These are phyloP conservation scores for Coemansia sp. DNA, from an alignment of 192 early-diverging fungal genomes.

Conservation along the genomic window DNA sequence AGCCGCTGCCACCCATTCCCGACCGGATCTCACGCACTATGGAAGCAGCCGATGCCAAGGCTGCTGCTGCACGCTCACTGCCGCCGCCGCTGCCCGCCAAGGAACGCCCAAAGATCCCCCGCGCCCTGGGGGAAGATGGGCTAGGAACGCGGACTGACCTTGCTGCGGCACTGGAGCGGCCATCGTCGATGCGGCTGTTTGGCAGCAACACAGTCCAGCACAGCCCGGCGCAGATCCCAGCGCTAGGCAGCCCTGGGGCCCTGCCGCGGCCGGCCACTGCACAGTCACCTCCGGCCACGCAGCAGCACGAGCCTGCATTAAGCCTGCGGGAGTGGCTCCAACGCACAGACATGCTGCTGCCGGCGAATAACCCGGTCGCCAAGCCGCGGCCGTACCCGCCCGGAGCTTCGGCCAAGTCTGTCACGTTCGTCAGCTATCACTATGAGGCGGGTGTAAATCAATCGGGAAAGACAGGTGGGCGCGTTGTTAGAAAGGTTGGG, in stretches of 20 bases:
- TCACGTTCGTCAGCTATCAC: conserved; percentile 24
- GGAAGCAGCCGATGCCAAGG: conserved; percentile 14
- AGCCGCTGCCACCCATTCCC: conserved; percentile 24
- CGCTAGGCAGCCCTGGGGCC: conserved; percentile 1
- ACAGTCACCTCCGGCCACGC: neutral
- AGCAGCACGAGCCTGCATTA: neutral
- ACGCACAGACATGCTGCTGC: conserved; percentile 33
- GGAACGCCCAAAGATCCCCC: conserved; percentile 30
- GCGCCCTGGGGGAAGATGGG: conserved; percentile 16
- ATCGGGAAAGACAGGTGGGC: conserved; percentile 5
- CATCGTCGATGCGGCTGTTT: conserved; percentile 36
- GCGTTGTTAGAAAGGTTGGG: conserved; percentile 20
- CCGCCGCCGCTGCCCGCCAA: conserved; percentile 31
- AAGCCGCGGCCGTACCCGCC: conserved; percentile 29
- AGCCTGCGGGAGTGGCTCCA: conserved; percentile 40
- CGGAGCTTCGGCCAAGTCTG: conserved; percentile 10
- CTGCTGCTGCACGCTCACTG: neutral
- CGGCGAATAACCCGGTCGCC: conserved; percentile 15
- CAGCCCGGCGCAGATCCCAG: conserved; percentile 1
- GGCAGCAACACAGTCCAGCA: neutral
- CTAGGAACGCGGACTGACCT: conserved; percentile 19
- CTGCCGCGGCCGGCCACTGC: conserved; percentile 8
- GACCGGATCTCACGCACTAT: conserved; percentile 35
- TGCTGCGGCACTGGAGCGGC: conserved; percentile 18
- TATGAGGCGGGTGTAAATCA: conserved; percentile 9